Evolutionary conservation across 768 basidiomycete species (phyloP).

Genomic region (Xerocomellus dryophilus): DNA sequence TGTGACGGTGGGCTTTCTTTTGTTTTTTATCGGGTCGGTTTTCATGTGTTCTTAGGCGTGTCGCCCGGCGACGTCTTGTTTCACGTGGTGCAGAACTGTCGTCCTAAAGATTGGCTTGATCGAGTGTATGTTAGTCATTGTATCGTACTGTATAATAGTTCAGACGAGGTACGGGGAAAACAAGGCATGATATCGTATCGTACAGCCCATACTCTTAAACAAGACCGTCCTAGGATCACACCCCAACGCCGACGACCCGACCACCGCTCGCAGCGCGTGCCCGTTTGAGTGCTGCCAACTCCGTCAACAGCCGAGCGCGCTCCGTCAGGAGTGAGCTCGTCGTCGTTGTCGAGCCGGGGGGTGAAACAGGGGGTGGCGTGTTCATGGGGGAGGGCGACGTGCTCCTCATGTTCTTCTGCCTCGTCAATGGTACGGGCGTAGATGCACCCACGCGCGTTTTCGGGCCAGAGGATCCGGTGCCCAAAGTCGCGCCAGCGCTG

Average conservation of each 20-base stretch:
- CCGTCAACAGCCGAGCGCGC: constrained; percentile 52
- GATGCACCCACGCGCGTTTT: not conserved
- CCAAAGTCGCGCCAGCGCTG: not conserved
- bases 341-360: constrained; percentile 34
- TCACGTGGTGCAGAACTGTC: too few species aligned
- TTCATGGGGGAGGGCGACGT: not conserved
- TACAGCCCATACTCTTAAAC: not conserved
- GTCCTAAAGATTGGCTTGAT: too few species aligned
- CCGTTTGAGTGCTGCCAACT: constrained; percentile 47
- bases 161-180: too few species aligned
- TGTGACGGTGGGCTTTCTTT: too few species aligned
- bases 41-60: too few species aligned
- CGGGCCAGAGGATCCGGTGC: not conserved
- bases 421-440: not conserved
- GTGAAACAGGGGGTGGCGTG: not conserved
- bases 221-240: not conserved
- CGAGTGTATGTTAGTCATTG: too few species aligned
- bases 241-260: constrained; percentile 11
- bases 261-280: constrained; percentile 14
- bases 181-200: too few species aligned
- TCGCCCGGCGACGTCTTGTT: too few species aligned
- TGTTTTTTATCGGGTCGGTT: too few species aligned
- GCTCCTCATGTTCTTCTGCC: not conserved
- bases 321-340: constrained; percentile 55
- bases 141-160: not conserved